These are phyloP conservation scores for Mycena albidolilacea DNA, from an alignment of 768 basidiomycete species.

Conservation along the genomic window DNA sequence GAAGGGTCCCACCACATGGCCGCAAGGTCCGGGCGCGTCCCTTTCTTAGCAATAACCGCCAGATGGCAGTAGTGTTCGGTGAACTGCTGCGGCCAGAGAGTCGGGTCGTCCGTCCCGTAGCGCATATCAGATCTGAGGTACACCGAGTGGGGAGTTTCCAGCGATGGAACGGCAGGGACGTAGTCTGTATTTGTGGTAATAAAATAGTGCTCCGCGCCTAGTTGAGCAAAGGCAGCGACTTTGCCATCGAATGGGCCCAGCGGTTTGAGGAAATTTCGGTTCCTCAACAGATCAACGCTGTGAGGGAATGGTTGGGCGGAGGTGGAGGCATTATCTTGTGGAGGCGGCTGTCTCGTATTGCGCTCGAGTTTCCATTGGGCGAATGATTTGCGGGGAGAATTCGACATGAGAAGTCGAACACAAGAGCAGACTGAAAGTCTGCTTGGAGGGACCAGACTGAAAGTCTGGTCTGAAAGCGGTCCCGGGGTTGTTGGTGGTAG, in stretches of 20 bases:
- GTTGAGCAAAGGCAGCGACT: background rate
- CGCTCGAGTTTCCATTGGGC: too few relatives aligned
- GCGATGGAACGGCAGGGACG: background rate
- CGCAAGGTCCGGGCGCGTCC: too few relatives aligned
- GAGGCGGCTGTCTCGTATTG: too few relatives aligned
- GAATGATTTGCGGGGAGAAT: too few relatives aligned
- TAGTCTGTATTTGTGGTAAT: conserved; percentile 17
- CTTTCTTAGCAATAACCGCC: background rate
- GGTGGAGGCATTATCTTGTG: too few relatives aligned
- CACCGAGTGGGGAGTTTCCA: background rate
- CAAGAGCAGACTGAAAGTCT: too few relatives aligned
- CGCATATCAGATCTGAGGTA: conserved; percentile 8
- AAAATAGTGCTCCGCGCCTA: background rate
- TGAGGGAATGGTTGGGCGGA: too few relatives aligned
- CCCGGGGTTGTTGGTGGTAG: too few relatives aligned
- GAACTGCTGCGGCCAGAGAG: conserved; percentile 17
- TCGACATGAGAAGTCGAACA: too few relatives aligned
- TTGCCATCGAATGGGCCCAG: conserved; percentile 8
- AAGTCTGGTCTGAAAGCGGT: too few relatives aligned
- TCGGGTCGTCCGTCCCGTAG: conserved; percentile 16
- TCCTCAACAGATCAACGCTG: background rate
- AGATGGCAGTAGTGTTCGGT: background rate
- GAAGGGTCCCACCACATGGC: too few relatives aligned
- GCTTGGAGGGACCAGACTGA: too few relatives aligned
- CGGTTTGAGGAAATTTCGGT: background rate